Conservation (phyloP, 1,139 yeast species). For the Candida glucosophila region DNA sequence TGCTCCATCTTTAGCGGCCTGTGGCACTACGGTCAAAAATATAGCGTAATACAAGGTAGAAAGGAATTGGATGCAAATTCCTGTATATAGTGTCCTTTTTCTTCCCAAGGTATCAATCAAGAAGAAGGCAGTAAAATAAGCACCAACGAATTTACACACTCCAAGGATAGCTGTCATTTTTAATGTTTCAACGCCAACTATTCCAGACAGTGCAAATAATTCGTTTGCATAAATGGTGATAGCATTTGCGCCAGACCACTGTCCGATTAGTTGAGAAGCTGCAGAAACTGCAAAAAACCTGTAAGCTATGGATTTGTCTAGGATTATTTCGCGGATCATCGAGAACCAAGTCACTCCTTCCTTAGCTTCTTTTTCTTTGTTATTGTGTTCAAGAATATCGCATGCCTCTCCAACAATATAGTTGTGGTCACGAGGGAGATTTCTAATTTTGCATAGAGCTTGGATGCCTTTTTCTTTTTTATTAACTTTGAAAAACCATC, state of each 20-base stretch:
- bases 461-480: conserved; percentile 25
- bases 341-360: conserved; percentile 16
- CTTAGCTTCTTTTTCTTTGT: conserved; percentile 27
- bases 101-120: conserved; percentile 40
- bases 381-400: conserved; percentile 40
- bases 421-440: conserved; percentile 42
- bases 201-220: conserved; percentile 45
- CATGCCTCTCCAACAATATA: conserved; percentile 45
- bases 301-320: conserved; percentile 30
- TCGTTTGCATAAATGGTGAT: conserved; percentile 53
- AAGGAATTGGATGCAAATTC: conserved; percentile 25
- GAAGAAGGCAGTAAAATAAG: conserved; percentile 39
- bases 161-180: conserved; percentile 43
- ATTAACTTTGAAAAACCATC: conserved; percentile 36
- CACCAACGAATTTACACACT: conserved; percentile 36
- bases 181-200: conserved; percentile 23
- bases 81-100: conserved; percentile 30
- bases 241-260: conserved; percentile 59
- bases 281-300: conserved; percentile 37
- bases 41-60: conserved; percentile 34
- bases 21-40: conserved; percentile 39
- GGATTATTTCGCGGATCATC: conserved; percentile 23
- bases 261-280: conserved; percentile 44
- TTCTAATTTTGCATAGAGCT: conserved; percentile 37
- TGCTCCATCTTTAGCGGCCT: conserved; percentile 23